phyloP scores from a whole-genome alignment of 2,329 filamentous ascomycete genomes.

The Fusarium secorum region DNA sequence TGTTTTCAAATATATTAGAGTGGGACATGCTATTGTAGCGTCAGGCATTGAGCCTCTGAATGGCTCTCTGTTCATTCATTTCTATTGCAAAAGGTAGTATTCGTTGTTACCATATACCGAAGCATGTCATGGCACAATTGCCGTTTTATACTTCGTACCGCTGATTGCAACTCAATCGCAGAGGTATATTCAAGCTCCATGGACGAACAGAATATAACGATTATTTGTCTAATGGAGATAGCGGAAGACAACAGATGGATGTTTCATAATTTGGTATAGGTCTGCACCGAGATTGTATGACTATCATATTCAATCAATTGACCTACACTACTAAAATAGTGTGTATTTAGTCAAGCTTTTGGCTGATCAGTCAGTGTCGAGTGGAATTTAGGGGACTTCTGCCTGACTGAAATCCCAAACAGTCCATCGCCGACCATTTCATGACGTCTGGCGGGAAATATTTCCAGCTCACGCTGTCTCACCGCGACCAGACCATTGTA shows the following conservation, averaged over 20 bases:
- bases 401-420: slow-evolving; percentile 16
- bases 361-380: not conserved
- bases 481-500: slow-evolving; percentile 3
- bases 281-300: not conserved
- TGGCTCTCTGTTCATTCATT: not conserved
- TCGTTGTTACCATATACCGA: not conserved
- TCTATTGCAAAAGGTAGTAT: not conserved
- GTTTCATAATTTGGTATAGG: not conserved
- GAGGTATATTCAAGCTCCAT: not conserved
- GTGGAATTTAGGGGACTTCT: slow-evolving; percentile 7
- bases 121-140: not conserved
- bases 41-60: not conserved
- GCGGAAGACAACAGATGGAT: not conserved
- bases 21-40: not conserved
- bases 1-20: not conserved
- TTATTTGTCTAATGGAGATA: not conserved
- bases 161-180: not conserved
- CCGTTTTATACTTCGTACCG: not conserved
- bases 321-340: not conserved
- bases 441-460: not conserved
- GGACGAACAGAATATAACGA: not conserved
- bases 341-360: not conserved
- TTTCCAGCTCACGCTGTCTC: slow-evolving; percentile 28
- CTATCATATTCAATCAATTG: not conserved
- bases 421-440: slow-evolving; percentile 14